Evolutionary conservation across 2,329 filamentous ascomycete species (phyloP).

Genomic region (Harringtonia lauricola): DNA sequence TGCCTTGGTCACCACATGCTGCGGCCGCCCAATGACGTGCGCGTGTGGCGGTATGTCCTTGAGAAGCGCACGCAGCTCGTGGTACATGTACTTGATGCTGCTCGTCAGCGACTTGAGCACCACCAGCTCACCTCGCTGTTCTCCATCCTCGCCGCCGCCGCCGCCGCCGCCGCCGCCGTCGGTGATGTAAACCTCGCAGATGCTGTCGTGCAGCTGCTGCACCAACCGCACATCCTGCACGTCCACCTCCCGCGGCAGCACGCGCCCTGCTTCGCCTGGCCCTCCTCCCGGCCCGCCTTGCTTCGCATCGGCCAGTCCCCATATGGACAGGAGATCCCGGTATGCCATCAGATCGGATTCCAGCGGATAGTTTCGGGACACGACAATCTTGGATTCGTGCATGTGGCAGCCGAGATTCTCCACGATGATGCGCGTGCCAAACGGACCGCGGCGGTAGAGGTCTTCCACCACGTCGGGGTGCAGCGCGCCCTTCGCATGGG

Average conservation of each 20-base stretch:
- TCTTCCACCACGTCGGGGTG: slow-evolving; percentile 17
- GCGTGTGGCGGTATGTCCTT: slow-evolving; percentile 34
- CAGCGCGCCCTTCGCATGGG: slow-evolving; percentile 15
- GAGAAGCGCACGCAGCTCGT: slow-evolving; percentile 46
- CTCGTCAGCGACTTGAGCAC: slow-evolving; percentile 49
- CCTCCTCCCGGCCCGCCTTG: not conserved
- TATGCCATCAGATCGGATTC: slow-evolving; percentile 40
- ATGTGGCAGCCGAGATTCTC: slow-evolving; percentile 37
- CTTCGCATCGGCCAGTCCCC: slow-evolving; percentile 21
- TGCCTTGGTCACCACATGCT: slow-evolving; percentile 43
- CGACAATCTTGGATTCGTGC: slow-evolving; percentile 30
- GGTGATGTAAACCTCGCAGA: slow-evolving; percentile 38
- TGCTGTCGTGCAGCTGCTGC: slow-evolving; percentile 46
- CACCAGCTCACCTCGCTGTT: no score
- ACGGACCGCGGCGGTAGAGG: slow-evolving; percentile 37
- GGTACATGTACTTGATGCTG: slow-evolving; percentile 48
- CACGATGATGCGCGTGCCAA: slow-evolving; percentile 47
- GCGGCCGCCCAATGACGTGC: slow-evolving; percentile 39
- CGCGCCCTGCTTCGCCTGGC: not conserved
- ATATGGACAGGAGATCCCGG: slow-evolving; percentile 27
- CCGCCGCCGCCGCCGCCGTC: not conserved
- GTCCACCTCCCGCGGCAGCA: slow-evolving; percentile 35
- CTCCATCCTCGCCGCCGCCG: slow-evolving; percentile 8
- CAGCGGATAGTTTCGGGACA: slow-evolving; percentile 39
- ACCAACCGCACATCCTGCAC: slow-evolving; percentile 38